Percentiles rank a stretch among this genome's conserved stretches.
These are phyloP conservation scores for Nadsonia fulvescens DNA, from an alignment of 805 yeast genomes.

Conservation along the genomic window DNA sequence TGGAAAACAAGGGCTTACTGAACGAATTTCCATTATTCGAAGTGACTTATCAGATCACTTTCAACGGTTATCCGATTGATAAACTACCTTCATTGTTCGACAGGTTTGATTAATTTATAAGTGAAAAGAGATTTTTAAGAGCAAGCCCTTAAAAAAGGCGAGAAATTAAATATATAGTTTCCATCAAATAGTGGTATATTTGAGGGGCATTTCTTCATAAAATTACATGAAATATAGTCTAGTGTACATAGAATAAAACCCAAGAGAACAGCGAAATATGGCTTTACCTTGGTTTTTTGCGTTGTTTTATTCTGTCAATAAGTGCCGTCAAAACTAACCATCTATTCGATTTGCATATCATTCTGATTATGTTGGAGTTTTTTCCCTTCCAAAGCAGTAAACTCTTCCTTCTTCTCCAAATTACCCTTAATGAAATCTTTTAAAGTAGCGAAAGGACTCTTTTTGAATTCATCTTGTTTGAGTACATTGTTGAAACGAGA, in stretches of 20 bases:
- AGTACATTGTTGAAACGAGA: slow-evolving; percentile 10
- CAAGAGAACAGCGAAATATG: too few species aligned
- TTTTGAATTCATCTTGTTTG: slow-evolving; percentile 8
- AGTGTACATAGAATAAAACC: too few species aligned
- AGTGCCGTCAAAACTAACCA: background rate
- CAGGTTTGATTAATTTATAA: too few species aligned
- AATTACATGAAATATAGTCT: too few species aligned
- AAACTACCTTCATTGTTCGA: too few species aligned
- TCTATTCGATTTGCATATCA: background rate
- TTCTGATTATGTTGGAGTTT: slow-evolving; percentile 1
- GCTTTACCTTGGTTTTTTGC: too few species aligned
- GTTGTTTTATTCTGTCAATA: background rate
- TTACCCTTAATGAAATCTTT: slow-evolving; percentile 7
- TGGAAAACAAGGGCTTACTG: slow-evolving; percentile 31
- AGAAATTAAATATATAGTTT: too few species aligned
- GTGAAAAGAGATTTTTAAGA: too few species aligned
- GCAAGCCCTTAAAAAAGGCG: too few species aligned
- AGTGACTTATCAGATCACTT: slow-evolving; percentile 70
- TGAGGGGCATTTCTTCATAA: too few species aligned
- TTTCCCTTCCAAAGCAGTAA: slow-evolving; percentile 3
- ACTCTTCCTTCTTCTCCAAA: slow-evolving; percentile 10
- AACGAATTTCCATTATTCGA: slow-evolving; percentile 69
- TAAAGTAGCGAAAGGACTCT: slow-evolving; percentile 12
- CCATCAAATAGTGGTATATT: too few species aligned
- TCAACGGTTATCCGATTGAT: slow-evolving; percentile 54